Percentiles rank a stretch among this genome's conserved stretches.
Conservation (phyloP, 352 stramenopile species). For the Phytophthora sp. region DNA sequence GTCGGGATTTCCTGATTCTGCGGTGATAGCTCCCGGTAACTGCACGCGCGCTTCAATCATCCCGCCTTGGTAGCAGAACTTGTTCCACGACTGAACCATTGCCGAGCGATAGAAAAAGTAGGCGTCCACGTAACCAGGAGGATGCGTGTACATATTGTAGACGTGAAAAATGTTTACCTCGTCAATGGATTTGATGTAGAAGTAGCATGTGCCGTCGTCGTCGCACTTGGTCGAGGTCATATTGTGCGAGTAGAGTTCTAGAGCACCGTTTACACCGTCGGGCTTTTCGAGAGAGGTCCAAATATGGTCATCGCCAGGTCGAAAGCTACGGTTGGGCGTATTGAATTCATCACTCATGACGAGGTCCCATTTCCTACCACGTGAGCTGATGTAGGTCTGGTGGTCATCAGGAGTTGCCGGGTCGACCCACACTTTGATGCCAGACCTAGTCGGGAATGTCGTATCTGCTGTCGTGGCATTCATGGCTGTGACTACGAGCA, state of each 20-base stretch:
- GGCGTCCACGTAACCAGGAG: constrained; percentile 46
- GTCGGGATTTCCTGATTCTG: constrained; percentile 48
- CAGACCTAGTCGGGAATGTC: constrained; percentile 40
- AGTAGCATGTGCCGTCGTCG: constrained; percentile 45
- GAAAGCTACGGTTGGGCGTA: constrained; percentile 83
- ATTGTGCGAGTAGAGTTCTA: constrained; percentile 92
- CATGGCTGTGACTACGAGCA: background rate
- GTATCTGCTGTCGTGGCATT: constrained; percentile 11
- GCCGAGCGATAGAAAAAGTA: constrained; percentile 61
- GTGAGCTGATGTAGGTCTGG: constrained; percentile 20
- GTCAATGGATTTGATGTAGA: constrained; percentile 46
- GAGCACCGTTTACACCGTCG: constrained; percentile 87
- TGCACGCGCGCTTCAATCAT: constrained; percentile 90
- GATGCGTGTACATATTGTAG: constrained; percentile 61
- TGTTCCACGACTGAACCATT: constrained; percentile 95
- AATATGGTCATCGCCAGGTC: constrained; percentile 90
- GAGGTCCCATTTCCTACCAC: constrained; percentile 55
- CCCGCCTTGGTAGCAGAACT: constrained; percentile 95
- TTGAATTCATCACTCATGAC: constrained; percentile 96
- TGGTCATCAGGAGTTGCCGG: constrained; percentile 34
- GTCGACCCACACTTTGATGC: constrained; percentile 56
- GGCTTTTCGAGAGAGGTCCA: constrained; percentile 96
- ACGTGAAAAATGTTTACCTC: constrained; percentile 43
- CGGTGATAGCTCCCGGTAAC: constrained; percentile 81
- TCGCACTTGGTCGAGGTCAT: constrained; percentile 64